A percentile compares a stretch with the other conserved stretches of the same genome.
phyloP scores from a whole-genome alignment of 2,329 filamentous ascomycete species.

The Verticillium albo-atrum region DNA sequence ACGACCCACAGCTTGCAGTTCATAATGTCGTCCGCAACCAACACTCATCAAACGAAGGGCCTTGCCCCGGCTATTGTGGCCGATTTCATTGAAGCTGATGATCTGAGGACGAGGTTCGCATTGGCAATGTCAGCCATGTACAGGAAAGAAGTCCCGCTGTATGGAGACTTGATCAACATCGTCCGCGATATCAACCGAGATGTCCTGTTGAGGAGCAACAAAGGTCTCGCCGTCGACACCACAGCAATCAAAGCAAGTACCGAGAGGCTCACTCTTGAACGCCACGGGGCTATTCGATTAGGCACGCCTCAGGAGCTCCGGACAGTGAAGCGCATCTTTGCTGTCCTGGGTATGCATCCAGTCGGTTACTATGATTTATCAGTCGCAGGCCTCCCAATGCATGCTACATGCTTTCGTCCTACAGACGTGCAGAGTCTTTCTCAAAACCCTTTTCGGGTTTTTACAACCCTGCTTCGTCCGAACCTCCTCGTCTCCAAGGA shows the following conservation, averaged over 20 bases:
- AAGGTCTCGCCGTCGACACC: background rate
- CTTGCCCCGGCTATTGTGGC: too few relatives aligned
- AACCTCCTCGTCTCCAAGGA: too few relatives aligned
- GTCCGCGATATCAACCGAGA: slow-evolving; percentile 20
- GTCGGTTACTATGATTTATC: slow-evolving; percentile 50
- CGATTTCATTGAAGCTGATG: slow-evolving; percentile 6
- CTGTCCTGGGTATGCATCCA: slow-evolving; percentile 40
- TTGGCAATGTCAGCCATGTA: slow-evolving; percentile 30
- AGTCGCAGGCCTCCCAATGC: slow-evolving; percentile 41
- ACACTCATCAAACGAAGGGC: too few relatives aligned
- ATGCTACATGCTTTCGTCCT: slow-evolving; percentile 48
- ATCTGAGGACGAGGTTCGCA: slow-evolving; percentile 21
- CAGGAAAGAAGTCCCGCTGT: slow-evolving; percentile 26
- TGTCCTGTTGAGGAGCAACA: background rate
- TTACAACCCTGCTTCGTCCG: too few relatives aligned
- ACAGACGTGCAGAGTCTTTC: slow-evolving; percentile 24
- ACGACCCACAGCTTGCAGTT: too few relatives aligned
- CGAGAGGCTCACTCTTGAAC: slow-evolving; percentile 12
- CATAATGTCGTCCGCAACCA: too few relatives aligned
- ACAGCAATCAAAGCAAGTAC: too few relatives aligned
- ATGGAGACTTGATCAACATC: slow-evolving; percentile 24
- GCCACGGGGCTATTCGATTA: slow-evolving; percentile 45
- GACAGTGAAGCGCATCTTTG: slow-evolving; percentile 38
- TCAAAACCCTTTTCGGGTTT: too few relatives aligned
- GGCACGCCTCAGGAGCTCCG: slow-evolving; percentile 38